Evolutionary conservation across 495 filamentous ascomycete species (phyloP).

Genomic region (Aspergillus indologenus): DNA sequence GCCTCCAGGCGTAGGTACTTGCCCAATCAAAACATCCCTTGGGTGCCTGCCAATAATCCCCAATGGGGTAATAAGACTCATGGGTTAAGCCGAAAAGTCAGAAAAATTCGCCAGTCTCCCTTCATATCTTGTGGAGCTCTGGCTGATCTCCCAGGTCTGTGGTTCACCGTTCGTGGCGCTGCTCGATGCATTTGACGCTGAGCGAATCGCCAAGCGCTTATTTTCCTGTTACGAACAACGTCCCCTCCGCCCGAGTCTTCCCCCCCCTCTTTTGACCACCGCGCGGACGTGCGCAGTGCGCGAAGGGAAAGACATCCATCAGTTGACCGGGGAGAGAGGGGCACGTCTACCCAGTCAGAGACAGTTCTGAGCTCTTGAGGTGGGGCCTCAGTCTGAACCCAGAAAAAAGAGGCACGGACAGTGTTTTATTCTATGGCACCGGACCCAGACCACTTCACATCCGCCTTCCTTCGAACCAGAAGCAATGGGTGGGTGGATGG

Average conservation of each 20-base stretch:
- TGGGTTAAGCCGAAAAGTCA: not conserved
- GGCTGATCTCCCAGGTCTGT: slow-evolving; percentile 9
- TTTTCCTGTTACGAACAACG: not conserved
- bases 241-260: not conserved
- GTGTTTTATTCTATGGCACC: not conserved
- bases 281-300: not conserved
- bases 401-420: slow-evolving; percentile 5
- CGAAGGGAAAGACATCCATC: not conserved
- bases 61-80: not conserved
- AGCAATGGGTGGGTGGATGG: too few relatives aligned
- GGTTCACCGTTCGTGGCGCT: slow-evolving; percentile 17
- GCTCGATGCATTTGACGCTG: slow-evolving; percentile 9
- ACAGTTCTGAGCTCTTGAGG: not conserved
- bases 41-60: too few relatives aligned
- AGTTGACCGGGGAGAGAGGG: not conserved
- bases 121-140: slow-evolving; percentile 5
- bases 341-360: not conserved
- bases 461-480: not conserved
- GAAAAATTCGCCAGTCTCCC: slow-evolving; percentile 1
- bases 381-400: not conserved
- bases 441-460: slow-evolving; percentile 1
- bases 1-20: too few relatives aligned
- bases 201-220: slow-evolving; percentile 6
- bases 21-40: not conserved
- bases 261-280: not conserved